A percentile compares a stretch with the other conserved stretches of the same genome.
These are phyloP conservation scores for Fraxinus pennsylvanica DNA, from an alignment of 257 asterid species.

Conservation along the genomic window DNA sequence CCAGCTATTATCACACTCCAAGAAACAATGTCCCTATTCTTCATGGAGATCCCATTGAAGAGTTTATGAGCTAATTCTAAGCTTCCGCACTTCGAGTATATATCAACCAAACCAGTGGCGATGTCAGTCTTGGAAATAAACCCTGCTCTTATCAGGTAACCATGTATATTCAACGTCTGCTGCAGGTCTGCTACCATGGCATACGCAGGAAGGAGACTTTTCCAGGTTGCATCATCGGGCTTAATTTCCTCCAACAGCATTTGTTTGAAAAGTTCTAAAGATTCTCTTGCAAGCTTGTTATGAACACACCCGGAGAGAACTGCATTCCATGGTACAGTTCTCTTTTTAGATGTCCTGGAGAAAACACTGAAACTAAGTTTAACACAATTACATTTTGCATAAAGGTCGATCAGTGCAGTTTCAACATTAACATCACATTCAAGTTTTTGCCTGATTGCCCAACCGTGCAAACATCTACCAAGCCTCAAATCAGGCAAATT, in stretches of 20 bases:
- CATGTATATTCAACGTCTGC: slow-evolving; percentile 67
- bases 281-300: slow-evolving; percentile 56
- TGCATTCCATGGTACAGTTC: slow-evolving; percentile 89
- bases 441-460: slow-evolving; percentile 66
- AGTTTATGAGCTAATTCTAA: slow-evolving; percentile 57
- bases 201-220: slow-evolving; percentile 86
- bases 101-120: slow-evolving; percentile 70
- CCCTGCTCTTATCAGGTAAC: slow-evolving; percentile 71
- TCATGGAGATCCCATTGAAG: slow-evolving; percentile 45
- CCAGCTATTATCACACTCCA: slow-evolving; percentile 88
- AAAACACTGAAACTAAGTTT: slow-evolving; percentile 56
- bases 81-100: slow-evolving; percentile 77
- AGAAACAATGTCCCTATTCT: slow-evolving; percentile 63
- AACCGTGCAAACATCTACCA: slow-evolving; percentile 88
- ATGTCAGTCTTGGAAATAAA: slow-evolving; percentile 60
- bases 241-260: slow-evolving; percentile 60
- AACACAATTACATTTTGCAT: slow-evolving; percentile 67
- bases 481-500: slow-evolving; percentile 52
- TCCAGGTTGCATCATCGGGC: slow-evolving; percentile 77
- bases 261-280: slow-evolving; percentile 65
- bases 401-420: slow-evolving; percentile 78
- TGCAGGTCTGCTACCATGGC: slow-evolving; percentile 68
- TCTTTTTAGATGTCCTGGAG: slow-evolving; percentile 57
- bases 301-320: slow-evolving; percentile 74
- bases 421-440: slow-evolving; percentile 75